Base-by-base conservation (phyloP, 345 rosid species). In the Capsella bursapastoris region DNA sequence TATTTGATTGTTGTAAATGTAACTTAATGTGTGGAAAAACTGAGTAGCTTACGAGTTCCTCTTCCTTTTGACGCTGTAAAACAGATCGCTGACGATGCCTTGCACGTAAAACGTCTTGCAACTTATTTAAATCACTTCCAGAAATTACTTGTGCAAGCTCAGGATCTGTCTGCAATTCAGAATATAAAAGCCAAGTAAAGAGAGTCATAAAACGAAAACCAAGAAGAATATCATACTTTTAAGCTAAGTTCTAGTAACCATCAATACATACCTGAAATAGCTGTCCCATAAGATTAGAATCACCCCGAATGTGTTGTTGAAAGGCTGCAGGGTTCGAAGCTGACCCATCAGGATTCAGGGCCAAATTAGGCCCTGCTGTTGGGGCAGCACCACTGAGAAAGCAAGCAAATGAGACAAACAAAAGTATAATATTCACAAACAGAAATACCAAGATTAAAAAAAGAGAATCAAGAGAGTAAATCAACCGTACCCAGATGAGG, bases 301-400 rank as follows among this genome's bases (percentile, higher is more conserved):
- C 97, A 79, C 80, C 79, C 11, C 86, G 88, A 74, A 95, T 15
- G 16, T 87, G 92, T 56, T 90, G 97, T 81, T 91, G 99, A 72
- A 95, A 88, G 34, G 92, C 97, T 68, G 86, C 86, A 70, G 99
- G 97, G 70, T 92, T 86, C 70, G 82, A 85, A 72, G 99, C 95
- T 80, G 99, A 90, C 12, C 97, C 97, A 81, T 91, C 97, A 50
- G 93, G 96, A 79, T 90, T 90, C 67, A 87, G 62, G 43, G 80
- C 75, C 84, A 87, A 66, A 68, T 83, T 82, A 81, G 72, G 84
- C 57, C 70, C 51, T 32, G 90, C 56, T 4, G 74, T 32, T 55
- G 43, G 89, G 47, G 4, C 43, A 0, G 78, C 47, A 41, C 40
- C 38, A 58, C 81, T 78, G 56, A 35, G 8, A 43, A 71, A 58